A percentile compares a stretch with the other conserved stretches of the same genome.
Conservation (phyloP, 139 green algal genomes). For the Astrephomene gubernaculifera region DNA sequence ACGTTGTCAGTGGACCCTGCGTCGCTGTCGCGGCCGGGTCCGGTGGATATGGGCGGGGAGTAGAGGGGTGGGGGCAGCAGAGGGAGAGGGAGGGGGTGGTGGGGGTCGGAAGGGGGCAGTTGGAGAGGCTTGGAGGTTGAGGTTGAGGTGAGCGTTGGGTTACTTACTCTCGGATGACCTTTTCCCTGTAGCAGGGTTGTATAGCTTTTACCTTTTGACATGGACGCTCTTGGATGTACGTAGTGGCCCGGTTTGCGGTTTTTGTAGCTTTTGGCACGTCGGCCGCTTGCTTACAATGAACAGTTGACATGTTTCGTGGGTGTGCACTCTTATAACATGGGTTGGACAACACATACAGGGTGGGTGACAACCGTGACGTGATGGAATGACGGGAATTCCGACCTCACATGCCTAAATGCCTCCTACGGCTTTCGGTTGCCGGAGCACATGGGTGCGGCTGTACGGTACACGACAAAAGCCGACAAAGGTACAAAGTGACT, state of each 20-base stretch:
- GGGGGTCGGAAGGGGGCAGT: background rate
- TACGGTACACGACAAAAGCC: background rate
- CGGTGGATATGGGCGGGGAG: background rate
- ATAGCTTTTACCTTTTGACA: background rate
- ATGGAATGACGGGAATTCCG: background rate
- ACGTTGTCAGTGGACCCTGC: slow-evolving; percentile 32
- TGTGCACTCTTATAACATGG: no score
- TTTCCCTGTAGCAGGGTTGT: background rate
- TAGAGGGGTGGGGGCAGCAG: background rate
- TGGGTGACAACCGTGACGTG: no score
- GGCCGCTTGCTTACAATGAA: no score
- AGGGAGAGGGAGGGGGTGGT: background rate
- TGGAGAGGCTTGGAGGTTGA: background rate
- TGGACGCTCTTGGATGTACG: background rate
- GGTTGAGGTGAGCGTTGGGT: background rate
- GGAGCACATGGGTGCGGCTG: background rate
- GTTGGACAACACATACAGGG: no score
- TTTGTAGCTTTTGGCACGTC: no score
- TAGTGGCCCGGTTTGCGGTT: no score
- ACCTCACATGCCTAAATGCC: background rate
- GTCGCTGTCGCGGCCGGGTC: background rate
- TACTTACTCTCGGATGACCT: background rate
- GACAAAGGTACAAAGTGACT: background rate
- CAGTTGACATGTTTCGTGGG: no score
- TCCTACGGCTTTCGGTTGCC: background rate